phyloP scores from a whole-genome alignment of 2,329 filamentous ascomycete species.

The Beauveria caledonica region DNA sequence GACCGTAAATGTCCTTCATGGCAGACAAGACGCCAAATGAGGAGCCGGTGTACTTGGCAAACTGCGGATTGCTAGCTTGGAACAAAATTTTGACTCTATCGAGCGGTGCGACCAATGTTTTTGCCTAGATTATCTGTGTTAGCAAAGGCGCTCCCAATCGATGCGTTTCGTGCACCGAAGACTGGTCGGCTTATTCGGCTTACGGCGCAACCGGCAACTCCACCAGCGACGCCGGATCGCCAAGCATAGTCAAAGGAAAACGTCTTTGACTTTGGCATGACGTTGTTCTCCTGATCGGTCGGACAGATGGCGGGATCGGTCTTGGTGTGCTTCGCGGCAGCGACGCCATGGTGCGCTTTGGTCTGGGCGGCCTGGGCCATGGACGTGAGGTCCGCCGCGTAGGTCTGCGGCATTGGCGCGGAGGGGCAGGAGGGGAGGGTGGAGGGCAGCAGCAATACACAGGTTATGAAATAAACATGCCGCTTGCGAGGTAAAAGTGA shows the following conservation, averaged over 20 bases:
- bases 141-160: background rate
- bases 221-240: slow-evolving; percentile 78
- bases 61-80: slow-evolving; percentile 89
- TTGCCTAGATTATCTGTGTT: slow-evolving; percentile 52
- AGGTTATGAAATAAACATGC: slow-evolving; percentile 5
- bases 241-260: slow-evolving; percentile 76
- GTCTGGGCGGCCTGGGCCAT: slow-evolving; percentile 43
- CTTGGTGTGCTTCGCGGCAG: slow-evolving; percentile 22
- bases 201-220: slow-evolving; percentile 86
- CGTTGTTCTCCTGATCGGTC: slow-evolving; percentile 39
- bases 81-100: slow-evolving; percentile 99
- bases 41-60: slow-evolving; percentile 83
- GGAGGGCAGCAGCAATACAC: background rate
- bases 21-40: slow-evolving; percentile 80
- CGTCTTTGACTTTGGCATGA: slow-evolving; percentile 39
- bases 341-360: slow-evolving; percentile 22
- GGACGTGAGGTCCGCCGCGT: slow-evolving; percentile 49
- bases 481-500: background rate
- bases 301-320: slow-evolving; percentile 36
- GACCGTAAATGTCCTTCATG: slow-evolving; percentile 71
- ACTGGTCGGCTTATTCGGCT: slow-evolving; percentile 25
- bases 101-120: slow-evolving; percentile 89
- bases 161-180: background rate
- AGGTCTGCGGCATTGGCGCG: slow-evolving; percentile 26
- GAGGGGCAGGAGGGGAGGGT: slow-evolving; percentile 10